These are phyloP conservation scores for Linderniella brevidens DNA, from an alignment of 257 asterid genomes.

Conservation along the genomic window DNA sequence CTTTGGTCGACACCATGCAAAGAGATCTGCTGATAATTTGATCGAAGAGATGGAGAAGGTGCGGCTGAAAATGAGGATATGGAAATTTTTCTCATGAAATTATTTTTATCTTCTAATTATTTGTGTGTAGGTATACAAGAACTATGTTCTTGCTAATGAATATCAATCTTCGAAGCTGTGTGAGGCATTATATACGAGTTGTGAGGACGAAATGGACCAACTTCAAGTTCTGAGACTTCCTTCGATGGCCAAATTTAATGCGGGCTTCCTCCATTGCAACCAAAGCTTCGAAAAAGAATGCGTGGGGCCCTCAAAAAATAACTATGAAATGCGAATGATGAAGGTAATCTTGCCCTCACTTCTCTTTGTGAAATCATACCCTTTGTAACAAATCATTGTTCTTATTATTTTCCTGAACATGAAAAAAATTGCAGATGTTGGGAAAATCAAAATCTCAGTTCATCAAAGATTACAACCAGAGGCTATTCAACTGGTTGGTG, in stretches of 20 bases:
- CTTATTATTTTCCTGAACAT: neutral
- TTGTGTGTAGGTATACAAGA: slow-evolving; percentile 40
- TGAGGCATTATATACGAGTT: slow-evolving; percentile 55
- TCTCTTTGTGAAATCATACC: too few relatives aligned
- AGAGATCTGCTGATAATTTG: slow-evolving; percentile 64
- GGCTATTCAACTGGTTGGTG: slow-evolving; percentile 94
- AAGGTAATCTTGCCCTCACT: slow-evolving; percentile 31
- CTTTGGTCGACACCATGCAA: slow-evolving; percentile 92
- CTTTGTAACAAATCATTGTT: too few relatives aligned
- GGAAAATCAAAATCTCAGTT: slow-evolving; percentile 79
- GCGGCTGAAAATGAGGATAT: slow-evolving; percentile 3
- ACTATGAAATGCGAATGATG: slow-evolving; percentile 71
- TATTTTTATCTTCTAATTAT: slow-evolving; percentile 13
- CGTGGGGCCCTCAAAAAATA: slow-evolving; percentile 77
- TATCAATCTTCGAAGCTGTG: slow-evolving; percentile 79
- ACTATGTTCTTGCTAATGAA: slow-evolving; percentile 51
- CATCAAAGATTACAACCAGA: slow-evolving; percentile 85
- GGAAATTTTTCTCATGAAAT: slow-evolving; percentile 3
- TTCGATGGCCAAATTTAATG: slow-evolving; percentile 93
- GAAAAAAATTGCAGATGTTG: slow-evolving; percentile 55
- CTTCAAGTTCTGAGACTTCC: slow-evolving; percentile 94
- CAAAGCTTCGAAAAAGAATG: slow-evolving; percentile 71
- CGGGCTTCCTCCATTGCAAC: slow-evolving; percentile 87
- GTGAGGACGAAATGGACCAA: slow-evolving; percentile 94
- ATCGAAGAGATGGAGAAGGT: slow-evolving; percentile 75